Conservation (phyloP, 495 filamentous ascomycete genomes). For the Penicillium paxilli region DNA sequence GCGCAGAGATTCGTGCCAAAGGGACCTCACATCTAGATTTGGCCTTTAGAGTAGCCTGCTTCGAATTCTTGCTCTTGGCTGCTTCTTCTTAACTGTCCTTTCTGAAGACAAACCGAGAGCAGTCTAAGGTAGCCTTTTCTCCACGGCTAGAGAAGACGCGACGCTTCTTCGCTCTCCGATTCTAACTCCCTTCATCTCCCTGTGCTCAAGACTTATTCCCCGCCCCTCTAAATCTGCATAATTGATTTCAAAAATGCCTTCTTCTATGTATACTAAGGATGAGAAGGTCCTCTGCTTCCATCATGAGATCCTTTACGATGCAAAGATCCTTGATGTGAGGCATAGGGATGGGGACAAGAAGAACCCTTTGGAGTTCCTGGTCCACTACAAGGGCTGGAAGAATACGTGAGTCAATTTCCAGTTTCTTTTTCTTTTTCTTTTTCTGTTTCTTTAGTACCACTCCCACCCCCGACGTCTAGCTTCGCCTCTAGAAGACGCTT, state of each 20-base stretch:
- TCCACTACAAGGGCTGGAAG: constrained; percentile 99
- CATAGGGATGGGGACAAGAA: constrained; percentile 68
- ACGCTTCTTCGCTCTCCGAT: no score
- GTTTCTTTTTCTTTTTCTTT: not conserved
- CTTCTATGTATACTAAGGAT: constrained; percentile 75
- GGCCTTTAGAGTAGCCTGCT: no score
- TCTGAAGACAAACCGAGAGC: no score
- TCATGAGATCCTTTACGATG: constrained; percentile 93
- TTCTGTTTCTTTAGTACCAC: not conserved
- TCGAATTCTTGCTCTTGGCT: no score
- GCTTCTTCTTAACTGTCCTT: no score
- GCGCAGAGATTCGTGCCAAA: no score
- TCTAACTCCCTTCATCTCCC: no score
- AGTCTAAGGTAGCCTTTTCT: no score
- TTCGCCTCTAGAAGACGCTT: not conserved
- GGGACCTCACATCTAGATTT: no score
- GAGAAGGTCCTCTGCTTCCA: constrained; percentile 97
- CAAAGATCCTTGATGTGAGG: constrained; percentile 81
- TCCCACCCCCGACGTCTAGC: not conserved
- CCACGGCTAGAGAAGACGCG: not conserved
- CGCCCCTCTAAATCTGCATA: no score
- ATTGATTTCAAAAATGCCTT: constrained; percentile 59
- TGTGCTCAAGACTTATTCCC: no score
- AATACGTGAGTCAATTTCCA: constrained; percentile 66
- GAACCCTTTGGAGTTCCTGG: constrained; percentile 77